Evolutionary conservation across 768 basidiomycete species (phyloP), one percentile per base, ranked within the genome.

Genomic region (Cyathus striatus): DNA sequence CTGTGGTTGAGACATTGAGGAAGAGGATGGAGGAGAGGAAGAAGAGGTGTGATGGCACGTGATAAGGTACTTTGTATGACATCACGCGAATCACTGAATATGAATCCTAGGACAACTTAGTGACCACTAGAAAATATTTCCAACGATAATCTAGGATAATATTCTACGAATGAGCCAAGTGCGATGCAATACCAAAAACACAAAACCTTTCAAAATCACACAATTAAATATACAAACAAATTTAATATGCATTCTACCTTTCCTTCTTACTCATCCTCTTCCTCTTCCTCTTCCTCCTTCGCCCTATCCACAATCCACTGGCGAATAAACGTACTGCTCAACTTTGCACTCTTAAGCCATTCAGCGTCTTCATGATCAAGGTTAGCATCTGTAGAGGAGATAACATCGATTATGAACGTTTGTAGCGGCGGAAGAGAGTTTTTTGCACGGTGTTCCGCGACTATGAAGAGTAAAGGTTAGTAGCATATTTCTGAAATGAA

Each of bases 321-420:
- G 33, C 96, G 73, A 50, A 99, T 95, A 47, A 76, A 88, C 5
- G 93, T 95, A 57, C 92, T 96, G 59, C 96, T 92, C 77, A 98
- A 82, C 72, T 99, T 99, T 22, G 82, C 76, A 49, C 78, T 72
- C 57, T 83, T 85, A 45, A 94, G 61, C 56, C 74, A 62, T 43
- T 81, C 78, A 14, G 78, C 74, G 56, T 94, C 88, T 17, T 75
- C 76, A 38, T 74, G 72, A 38, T 80, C 81, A 20, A 88, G 62
- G 43, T 68, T 78, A 16, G 75, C 64, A 3, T 71, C 72, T 23
- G 74, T 75, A 35, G 83, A 63, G 0, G 87, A 90, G 46, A 98
- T 92, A 49, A 98, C 91, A 58, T 94, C 89, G 55, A 97, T 95
- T 27, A 90, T 70, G 57, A 83, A 89, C 0, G 79, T 74, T 38